phyloP scores from a whole-genome alignment of 192 early-diverging fungal genomes.

The Linnemannia zychae region DNA sequence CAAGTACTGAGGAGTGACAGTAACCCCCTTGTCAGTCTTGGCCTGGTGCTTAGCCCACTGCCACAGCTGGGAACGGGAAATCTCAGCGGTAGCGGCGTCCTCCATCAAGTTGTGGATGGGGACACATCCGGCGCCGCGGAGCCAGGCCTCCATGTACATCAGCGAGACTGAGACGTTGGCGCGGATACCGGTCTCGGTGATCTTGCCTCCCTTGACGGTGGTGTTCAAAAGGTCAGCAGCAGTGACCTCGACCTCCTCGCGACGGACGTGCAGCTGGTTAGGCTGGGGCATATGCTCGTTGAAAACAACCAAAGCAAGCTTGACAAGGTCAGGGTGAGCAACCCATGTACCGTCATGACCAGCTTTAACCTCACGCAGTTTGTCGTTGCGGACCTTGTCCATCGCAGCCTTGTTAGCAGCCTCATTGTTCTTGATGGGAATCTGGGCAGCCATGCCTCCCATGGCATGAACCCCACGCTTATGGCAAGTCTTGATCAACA shows the following conservation, averaged over 20 bases:
- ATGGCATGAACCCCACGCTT: slow-evolving; percentile 98
- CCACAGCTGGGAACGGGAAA: slow-evolving; percentile 96
- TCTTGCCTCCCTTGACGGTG: slow-evolving; percentile 73
- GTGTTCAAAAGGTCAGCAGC: slow-evolving; percentile 88
- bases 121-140: slow-evolving; percentile 94
- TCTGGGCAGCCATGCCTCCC: slow-evolving; percentile 99
- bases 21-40: slow-evolving; percentile 85
- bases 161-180: slow-evolving; percentile 94
- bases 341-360: slow-evolving; percentile 98
- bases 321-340: slow-evolving; percentile 96
- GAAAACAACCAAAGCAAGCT: slow-evolving; percentile 90
- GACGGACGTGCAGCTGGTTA: slow-evolving; percentile 94
- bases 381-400: slow-evolving; percentile 95
- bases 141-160: slow-evolving; percentile 97
- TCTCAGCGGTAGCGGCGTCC: slow-evolving; percentile 98
- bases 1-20: slow-evolving; percentile 83
- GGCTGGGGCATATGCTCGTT: slow-evolving; percentile 96
- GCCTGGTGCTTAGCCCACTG: slow-evolving; percentile 95
- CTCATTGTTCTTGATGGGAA: slow-evolving; percentile 96
- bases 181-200: slow-evolving; percentile 94
- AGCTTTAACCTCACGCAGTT: slow-evolving; percentile 94
- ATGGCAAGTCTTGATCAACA: slow-evolving; percentile 99
- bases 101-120: slow-evolving; percentile 99
- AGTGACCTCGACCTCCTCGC: slow-evolving; percentile 91
- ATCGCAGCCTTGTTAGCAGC: slow-evolving; percentile 92